phyloP scores from a whole-genome alignment of 768 basidiomycete species.

The Lentinula detonsa region DNA sequence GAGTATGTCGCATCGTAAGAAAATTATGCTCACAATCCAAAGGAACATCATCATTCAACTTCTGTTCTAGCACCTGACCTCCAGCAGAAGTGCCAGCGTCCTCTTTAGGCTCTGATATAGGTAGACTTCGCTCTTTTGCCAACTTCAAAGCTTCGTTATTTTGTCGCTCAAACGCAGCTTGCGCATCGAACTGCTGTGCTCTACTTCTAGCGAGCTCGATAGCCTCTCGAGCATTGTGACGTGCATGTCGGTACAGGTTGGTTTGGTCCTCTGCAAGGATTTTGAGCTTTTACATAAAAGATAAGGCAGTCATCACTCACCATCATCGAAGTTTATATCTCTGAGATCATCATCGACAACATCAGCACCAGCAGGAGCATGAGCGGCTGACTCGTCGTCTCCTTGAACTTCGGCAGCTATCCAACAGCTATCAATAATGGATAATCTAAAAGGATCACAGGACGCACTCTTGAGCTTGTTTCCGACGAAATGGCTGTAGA shows the following conservation, averaged over 20 bases:
- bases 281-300: constrained; percentile 5
- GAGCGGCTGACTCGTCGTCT: constrained; percentile 29
- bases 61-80: constrained; percentile 23
- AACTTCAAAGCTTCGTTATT: constrained; percentile 71
- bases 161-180: constrained; percentile 75
- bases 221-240: constrained; percentile 86
- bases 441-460: neutral
- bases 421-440: constrained; percentile 13
- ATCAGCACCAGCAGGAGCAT: constrained; percentile 50
- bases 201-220: constrained; percentile 71
- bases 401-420: constrained; percentile 77
- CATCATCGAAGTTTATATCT: constrained; percentile 89
- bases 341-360: constrained; percentile 48
- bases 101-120: neutral
- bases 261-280: constrained; percentile 68
- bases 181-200: constrained; percentile 81
- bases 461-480: constrained; percentile 86
- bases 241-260: constrained; percentile 80
- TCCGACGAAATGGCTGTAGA: constrained; percentile 98
- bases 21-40: constrained; percentile 58
- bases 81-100: constrained; percentile 29
- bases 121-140: constrained; percentile 45
- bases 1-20: neutral
- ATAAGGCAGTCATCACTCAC: constrained; percentile 32
- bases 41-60: constrained; percentile 34